Base-by-base conservation (phyloP, 352 stramenopile species). In the Phytophthora citricola region DNA sequence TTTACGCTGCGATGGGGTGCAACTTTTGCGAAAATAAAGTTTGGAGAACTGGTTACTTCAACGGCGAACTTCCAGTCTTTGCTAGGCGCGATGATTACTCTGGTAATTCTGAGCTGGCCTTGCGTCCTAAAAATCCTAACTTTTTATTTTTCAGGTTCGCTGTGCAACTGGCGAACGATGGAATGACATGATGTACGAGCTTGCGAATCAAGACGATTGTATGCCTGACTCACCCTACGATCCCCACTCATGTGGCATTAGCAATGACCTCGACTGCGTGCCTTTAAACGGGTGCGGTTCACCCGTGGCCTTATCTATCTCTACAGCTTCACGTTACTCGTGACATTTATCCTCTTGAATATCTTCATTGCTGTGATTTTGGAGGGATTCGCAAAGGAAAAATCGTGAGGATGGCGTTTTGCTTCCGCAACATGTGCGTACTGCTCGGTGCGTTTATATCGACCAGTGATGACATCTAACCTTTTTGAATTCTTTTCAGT, bases 331-430 rank as follows among this genome's bases (percentile, higher is more conserved):
- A 97, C 87, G 15, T 63, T 98, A 40, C 76, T 97, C 10, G 86
- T 98, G 27, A 88, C 81, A 4, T 97, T 93, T 51, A 81, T 98
- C 26, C 71, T 97, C 29, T 68, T 98, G 29, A 97, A 98, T 54
- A 89, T 98, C 53, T 96, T 98, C 73, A 95, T 98, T 48, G 93
- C 85, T 15, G 87, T 97, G 38, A 94, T 98, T 40, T 81, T 98
- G 26, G 89, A 97, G 44, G 87, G 86, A 10, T 98, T 98, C 65
- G 81, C 93, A 20, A 89, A 89, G 32, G 82, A 81, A 45, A 87
- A 83, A 94, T 50, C 73, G 86, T 9, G 82, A 91, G 22, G 73
- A 83, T 27, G 75, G 75, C 7, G 58, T 91, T 10, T 49, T 91
- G 2, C 69, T 87, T 17, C 82, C 79, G 3, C 60, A 86, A 47